Conservation (phyloP, 176 grass and related monocot species). For the Triticum aestivum region DNA sequence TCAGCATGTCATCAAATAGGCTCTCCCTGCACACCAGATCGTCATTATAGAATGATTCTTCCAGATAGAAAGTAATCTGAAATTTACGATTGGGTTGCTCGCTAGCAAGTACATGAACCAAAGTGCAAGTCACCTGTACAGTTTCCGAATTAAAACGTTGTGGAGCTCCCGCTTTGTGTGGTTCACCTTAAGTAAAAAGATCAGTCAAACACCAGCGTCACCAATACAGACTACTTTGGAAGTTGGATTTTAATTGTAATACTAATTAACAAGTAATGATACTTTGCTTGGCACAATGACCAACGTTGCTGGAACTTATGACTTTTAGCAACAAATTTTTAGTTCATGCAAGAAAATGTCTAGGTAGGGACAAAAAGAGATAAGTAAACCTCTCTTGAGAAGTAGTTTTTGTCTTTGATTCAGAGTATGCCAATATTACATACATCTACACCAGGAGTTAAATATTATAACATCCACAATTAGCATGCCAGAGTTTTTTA, state of each 20-base stretch:
- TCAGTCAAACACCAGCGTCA: conserved; percentile 26
- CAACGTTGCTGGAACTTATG: neutral
- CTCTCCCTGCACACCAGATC: conserved; percentile 55
- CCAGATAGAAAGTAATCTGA: neutral
- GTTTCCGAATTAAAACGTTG: conserved; percentile 82
- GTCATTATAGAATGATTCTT: conserved; percentile 11
- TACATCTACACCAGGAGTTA: neutral
- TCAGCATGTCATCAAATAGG: conserved; percentile 85
- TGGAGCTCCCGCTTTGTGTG: conserved; percentile 91
- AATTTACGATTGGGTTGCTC: neutral
- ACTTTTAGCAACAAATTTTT: neutral
- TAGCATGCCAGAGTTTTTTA: neutral
- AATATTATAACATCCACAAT: neutral
- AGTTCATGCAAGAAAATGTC: neutral
- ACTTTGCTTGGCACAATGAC: conserved; percentile 2
- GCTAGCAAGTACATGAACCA: conserved; percentile 24
- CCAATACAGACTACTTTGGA: neutral
- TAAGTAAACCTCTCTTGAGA: neutral
- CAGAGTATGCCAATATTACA: neutral
- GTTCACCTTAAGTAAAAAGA: conserved; percentile 64
- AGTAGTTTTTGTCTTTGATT: neutral
- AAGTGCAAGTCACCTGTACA: conserved; percentile 66
- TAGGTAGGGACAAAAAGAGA: neutral
- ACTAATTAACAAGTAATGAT: conserved; percentile 9
- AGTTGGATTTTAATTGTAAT: neutral